Conservation (phyloP, 2,329 filamentous ascomycete genomes). For the Hypoxylon sp. region DNA sequence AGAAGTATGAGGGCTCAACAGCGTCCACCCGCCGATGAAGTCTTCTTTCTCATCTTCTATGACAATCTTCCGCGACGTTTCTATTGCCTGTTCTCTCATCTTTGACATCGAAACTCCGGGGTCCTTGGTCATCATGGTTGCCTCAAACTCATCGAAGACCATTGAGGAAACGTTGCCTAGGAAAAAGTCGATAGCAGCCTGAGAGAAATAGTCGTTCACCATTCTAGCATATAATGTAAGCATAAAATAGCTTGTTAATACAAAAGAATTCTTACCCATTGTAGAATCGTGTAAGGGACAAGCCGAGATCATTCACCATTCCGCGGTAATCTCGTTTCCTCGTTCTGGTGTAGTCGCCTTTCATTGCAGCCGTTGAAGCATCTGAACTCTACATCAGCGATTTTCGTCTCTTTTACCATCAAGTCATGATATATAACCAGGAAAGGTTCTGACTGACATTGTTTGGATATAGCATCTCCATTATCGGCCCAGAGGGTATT, state of each 20-base stretch:
- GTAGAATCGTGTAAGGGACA: constrained; percentile 84
- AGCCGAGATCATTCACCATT: constrained; percentile 88
- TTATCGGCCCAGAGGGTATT: constrained; percentile 98
- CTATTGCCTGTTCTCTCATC: constrained; percentile 89
- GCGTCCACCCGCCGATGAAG: constrained; percentile 88
- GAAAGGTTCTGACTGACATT: constrained; percentile 65
- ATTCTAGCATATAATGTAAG: constrained; percentile 70
- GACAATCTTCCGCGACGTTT: constrained; percentile 87
- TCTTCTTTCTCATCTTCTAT: constrained; percentile 87
- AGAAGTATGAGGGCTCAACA: constrained; percentile 80
- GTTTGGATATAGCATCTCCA: constrained; percentile 93
- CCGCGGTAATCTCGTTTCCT: constrained; percentile 91
- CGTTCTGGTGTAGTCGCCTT: constrained; percentile 95
- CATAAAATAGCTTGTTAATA: constrained; percentile 1
- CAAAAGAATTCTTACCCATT: constrained; percentile 66
- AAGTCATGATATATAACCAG: not conserved
- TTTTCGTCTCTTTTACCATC: not conserved
- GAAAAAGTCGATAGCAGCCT: constrained; percentile 94
- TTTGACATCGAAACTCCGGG: constrained; percentile 88
- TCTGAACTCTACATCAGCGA: constrained; percentile 56
- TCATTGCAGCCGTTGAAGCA: constrained; percentile 93
- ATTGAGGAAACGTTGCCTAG: constrained; percentile 87
- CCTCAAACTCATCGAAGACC: constrained; percentile 95
- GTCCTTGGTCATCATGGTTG: constrained; percentile 92
- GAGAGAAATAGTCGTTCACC: constrained; percentile 97